Percentiles rank a stretch among this genome's conserved stretches.
Evolutionary conservation across 2,329 filamentous ascomycete genomes (phyloP).

Genomic region (Sporothrix mexicana): DNA sequence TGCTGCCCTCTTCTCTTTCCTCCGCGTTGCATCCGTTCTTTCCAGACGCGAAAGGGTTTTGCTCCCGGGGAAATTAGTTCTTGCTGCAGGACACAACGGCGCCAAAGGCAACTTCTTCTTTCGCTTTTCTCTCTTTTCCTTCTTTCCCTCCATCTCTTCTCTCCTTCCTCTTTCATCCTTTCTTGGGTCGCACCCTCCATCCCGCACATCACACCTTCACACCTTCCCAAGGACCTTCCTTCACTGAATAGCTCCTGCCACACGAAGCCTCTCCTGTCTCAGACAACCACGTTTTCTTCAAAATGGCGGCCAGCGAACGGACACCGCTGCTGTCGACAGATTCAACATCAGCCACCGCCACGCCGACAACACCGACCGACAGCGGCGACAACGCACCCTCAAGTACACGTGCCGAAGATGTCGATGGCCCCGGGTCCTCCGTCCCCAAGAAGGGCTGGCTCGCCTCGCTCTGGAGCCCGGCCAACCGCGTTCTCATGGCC

Average conservation of each 20-base stretch:
- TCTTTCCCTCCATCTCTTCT: not conserved
- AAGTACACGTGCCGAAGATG: slow-evolving; percentile 10
- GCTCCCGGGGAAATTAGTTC: not conserved
- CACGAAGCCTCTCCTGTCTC: not conserved
- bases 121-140: not conserved
- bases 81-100: not conserved
- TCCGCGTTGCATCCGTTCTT: not conserved
- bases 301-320: slow-evolving; percentile 32
- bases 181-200: not conserved
- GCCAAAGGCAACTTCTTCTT: not conserved
- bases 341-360: not conserved
- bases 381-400: not conserved
- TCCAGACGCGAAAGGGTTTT: not conserved
- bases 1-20: not conserved
- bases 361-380: not conserved
- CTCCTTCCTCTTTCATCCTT: not conserved
- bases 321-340: slow-evolving; percentile 35
- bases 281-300: not conserved
- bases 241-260: not conserved
- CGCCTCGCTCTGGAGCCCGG: slow-evolving; percentile 34
- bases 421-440: not conserved
- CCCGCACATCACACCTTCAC: slow-evolving; percentile 3
- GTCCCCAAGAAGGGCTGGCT: slow-evolving; percentile 24
- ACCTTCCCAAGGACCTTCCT: slow-evolving; percentile 1
- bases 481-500: slow-evolving; percentile 59